Evolutionary conservation across 352 stramenopile species (phyloP), one percentile per base, ranked within the genome.

Genomic region (Pythium folliculosum): DNA sequence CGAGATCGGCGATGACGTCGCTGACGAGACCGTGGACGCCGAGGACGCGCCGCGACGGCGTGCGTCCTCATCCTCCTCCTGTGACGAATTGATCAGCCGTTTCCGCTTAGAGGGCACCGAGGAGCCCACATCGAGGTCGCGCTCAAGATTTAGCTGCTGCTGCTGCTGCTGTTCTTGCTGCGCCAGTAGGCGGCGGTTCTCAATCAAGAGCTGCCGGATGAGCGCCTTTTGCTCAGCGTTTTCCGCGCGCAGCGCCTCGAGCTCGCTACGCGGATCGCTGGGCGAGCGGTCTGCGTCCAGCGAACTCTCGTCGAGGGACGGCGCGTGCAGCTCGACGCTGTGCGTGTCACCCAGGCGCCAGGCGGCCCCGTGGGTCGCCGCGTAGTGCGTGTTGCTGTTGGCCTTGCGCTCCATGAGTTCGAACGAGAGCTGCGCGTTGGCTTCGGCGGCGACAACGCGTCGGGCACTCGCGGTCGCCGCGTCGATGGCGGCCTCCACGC

Each of bases 371-470:
- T 21, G 4, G 7, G 22, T 38, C 1, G 35, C 40, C 5, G 5
- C 57, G 27, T 63, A 44, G 57, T 32, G 44, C 25, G 40, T 57
- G 43, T 62, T 55, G 52, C 49, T 32, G 19, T 17, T 52, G 35
- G 50, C 60, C n/a, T 69, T 69, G 44, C 63, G 63, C 35, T 69
- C 63, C 44, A 69, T 69, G 9, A 69, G 47, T 53, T 69, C 53
- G 10, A 63, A 59, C 19, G 63, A 69, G 5, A 69, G 27, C 45
- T 63, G 44, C 21, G 63, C 63, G 37, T 69, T 69, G 6, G 45
- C 56, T 23, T 63, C 19, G 17, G 63, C 63, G 2, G 63, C 54
- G 23, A 47, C 63, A 6, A 50, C 37, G n/a, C 25, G 43, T 16
- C 21, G 25, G 16, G 38, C 32, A 27, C 44, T 60, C 25, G 16